These are phyloP conservation scores for Colletotrichum lindemuthianum DNA, from an alignment of 2,329 filamentous ascomycete genomes.

Conservation along the genomic window DNA sequence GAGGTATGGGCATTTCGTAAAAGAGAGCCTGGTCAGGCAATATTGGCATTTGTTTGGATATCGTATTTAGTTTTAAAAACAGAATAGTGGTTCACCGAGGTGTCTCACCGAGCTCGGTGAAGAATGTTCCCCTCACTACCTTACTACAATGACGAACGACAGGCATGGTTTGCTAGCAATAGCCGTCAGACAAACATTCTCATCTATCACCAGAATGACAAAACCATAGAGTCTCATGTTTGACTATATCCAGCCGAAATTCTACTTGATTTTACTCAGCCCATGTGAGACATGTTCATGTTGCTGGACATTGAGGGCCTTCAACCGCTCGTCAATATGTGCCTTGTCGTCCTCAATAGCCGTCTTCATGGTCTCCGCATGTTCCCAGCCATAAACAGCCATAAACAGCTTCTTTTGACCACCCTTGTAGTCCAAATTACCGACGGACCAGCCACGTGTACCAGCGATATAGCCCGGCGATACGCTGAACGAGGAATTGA, in stretches of 20 bases:
- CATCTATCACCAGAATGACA: too few species aligned
- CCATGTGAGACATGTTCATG: background rate
- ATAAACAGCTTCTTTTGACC: slow-evolving; percentile 9
- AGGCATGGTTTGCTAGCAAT: too few species aligned
- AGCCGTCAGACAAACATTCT: too few species aligned
- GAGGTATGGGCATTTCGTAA: too few species aligned
- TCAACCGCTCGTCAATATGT: background rate
- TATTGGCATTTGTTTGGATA: too few species aligned
- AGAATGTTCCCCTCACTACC: too few species aligned
- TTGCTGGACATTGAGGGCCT: slow-evolving; percentile 4
- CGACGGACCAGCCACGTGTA: background rate
- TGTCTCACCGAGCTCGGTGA: too few species aligned
- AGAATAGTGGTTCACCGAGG: too few species aligned
- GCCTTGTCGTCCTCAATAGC: slow-evolving; percentile 4
- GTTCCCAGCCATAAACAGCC: slow-evolving; percentile 8
- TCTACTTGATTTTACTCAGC: background rate
- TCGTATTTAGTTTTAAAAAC: too few species aligned
- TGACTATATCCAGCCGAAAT: background rate
- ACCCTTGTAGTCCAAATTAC: background rate
- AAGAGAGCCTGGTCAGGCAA: too few species aligned
- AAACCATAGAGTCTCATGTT: too few species aligned
- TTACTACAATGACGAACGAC: too few species aligned
- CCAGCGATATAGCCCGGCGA: background rate
- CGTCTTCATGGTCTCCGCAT: background rate
- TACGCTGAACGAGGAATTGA: background rate